Conservation (phyloP, 768 basidiomycete species). For the Pisolithus microcarpus region DNA sequence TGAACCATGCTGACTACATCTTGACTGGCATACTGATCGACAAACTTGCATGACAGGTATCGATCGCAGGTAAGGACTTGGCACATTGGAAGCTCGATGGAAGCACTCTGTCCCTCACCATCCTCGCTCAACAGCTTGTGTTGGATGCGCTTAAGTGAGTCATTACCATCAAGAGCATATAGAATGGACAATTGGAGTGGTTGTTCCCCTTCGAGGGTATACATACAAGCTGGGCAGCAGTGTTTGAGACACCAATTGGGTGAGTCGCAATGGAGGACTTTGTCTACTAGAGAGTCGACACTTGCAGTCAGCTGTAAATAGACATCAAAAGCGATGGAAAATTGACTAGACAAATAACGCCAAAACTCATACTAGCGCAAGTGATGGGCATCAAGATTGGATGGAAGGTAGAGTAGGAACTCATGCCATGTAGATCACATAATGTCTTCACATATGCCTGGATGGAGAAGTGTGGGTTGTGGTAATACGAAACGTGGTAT, state of each 20-base stretch:
- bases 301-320: conserved; percentile 24
- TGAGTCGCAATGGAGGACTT: conserved; percentile 20
- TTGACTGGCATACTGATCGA: background rate
- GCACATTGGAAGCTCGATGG: conserved; percentile 13
- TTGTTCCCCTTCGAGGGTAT: conserved; percentile 4
- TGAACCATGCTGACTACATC: too few relatives aligned
- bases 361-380: background rate
- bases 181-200: conserved; percentile 15
- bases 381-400: too few relatives aligned
- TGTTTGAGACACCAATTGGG: conserved; percentile 28
- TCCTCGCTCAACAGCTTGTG: conserved; percentile 26
- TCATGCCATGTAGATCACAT: too few relatives aligned
- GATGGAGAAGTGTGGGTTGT: too few relatives aligned
- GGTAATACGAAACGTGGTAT: too few relatives aligned
- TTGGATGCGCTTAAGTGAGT: conserved; percentile 9
- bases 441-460: too few relatives aligned
- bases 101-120: conserved; percentile 10
- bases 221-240: conserved; percentile 31
- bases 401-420: too few relatives aligned
- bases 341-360: background rate
- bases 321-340: conserved; percentile 28
- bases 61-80: background rate
- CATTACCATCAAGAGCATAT: conserved; percentile 11
- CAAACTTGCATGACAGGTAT: background rate
- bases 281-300: conserved; percentile 17